These are phyloP conservation scores for Papiliotrema flavescens DNA, from an alignment of 1,284 basidiomycete species.

Conservation along the genomic window DNA sequence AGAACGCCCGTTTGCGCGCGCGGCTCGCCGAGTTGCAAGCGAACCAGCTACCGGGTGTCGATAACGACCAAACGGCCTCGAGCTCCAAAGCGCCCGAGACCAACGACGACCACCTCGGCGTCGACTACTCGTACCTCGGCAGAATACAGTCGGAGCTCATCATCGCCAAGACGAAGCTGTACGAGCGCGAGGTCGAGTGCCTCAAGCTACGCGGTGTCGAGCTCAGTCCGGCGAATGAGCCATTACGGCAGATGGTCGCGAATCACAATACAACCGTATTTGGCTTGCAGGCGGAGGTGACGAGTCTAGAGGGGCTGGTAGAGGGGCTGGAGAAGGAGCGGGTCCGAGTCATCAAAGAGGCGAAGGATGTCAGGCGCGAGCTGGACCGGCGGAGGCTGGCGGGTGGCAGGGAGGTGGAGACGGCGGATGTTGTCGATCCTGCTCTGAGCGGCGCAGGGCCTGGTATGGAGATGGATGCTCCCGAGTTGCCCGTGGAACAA, in stretches of 20 bases:
- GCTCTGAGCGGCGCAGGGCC: no score
- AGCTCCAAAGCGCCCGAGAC: not conserved
- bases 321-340: conserved; percentile 27
- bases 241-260: not conserved
- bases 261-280: not conserved
- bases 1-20: conserved; percentile 37
- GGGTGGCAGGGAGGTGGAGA: conserved; percentile 17
- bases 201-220: conserved; percentile 2
- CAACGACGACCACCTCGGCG: not conserved
- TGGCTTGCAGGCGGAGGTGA: conserved; percentile 23
- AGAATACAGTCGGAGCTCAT: conserved; percentile 32
- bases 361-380: conserved; percentile 25
- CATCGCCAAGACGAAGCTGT: conserved; percentile 16
- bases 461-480: no score
- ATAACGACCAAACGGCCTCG: not conserved
- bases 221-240: not conserved
- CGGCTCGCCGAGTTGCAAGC: conserved; percentile 29
- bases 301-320: conserved; percentile 26
- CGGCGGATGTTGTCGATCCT: not conserved
- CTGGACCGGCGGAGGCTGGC: conserved; percentile 20
- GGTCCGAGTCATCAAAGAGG: conserved; percentile 24
- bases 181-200: conserved; percentile 22
- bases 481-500: not conserved
- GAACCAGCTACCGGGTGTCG: conserved; percentile 1
- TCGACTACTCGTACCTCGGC: conserved; percentile 28